Evolutionary conservation across 2,329 filamentous ascomycete species (phyloP), one percentile per base, ranked within the genome.

Genomic region (Exophiala mesophila): DNA sequence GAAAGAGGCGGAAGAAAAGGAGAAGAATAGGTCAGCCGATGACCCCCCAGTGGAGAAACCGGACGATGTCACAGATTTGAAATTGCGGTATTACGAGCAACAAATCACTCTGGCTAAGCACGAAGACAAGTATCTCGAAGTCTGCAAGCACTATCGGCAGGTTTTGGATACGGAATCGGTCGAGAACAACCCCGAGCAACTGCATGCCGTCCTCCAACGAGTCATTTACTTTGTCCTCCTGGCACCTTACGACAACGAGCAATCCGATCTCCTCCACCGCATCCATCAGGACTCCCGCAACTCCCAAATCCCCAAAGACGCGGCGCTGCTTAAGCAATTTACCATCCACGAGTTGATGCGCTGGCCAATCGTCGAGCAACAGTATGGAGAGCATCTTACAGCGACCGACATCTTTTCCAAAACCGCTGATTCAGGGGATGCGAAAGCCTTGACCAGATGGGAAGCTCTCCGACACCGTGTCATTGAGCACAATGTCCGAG

Each of bases 171-270:
- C 94, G 0, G 88, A 95, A 64, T 87, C 89, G 3, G 88, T 98
- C 3, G 88, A 97, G 67, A 81, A 94, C 55, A 88, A 96, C 62
- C 78, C 88, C 5, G 73, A 82, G 50, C 88, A 94, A 68, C 79
- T 97, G 49, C 84, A 82, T 57, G 85, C 88, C 4, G 88, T 88
- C 13, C 78, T 98, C 31, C 88, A 95, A 71, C 82, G 92, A 59
- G 88, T 97, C 63, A 89, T 97, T 68, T 97, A 94, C 76, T 98
- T 94, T 67, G 82, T 95, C 63, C 92, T 97, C 54, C 84, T 98
- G 38, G 86, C 92, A 5, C 89, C 92, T 5, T 88, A 97, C 68
- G 90, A 98, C 71, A 98, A 98, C 67, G 92, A 98, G 66, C 92
- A 98, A 65, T 92, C 90, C 56, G 92, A 98, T 57, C 83, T 98